Evolutionary conservation across 2,329 filamentous ascomycete species (phyloP).

Genomic region (Cytospora schulzeri): DNA sequence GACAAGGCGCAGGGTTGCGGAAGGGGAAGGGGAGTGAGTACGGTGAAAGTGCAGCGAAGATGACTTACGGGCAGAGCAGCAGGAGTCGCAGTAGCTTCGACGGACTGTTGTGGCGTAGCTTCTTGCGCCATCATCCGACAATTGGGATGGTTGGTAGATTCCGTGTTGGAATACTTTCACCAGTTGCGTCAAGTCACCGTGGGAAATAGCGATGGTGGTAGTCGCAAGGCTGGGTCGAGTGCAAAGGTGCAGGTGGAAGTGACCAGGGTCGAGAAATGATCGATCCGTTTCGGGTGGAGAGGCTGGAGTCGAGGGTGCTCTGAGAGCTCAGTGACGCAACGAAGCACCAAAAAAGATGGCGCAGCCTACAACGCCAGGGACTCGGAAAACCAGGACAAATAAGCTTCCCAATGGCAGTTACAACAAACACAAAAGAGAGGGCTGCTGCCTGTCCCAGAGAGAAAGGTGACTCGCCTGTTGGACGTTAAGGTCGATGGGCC

Average conservation of each 20-base stretch:
- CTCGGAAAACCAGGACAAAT: neutral
- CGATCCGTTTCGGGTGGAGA: conserved; percentile 22
- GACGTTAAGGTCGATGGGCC: conserved; percentile 17
- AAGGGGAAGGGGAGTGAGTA: conserved; percentile 7
- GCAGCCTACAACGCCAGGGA: conserved; percentile 16
- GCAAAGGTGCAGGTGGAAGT: conserved; percentile 17
- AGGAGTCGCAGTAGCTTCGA: conserved; percentile 55
- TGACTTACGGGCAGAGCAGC: conserved; percentile 49
- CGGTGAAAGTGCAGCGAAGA: conserved; percentile 9
- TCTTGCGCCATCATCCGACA: conserved; percentile 66
- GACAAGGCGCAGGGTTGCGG: conserved; percentile 28
- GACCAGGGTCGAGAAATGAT: conserved; percentile 15
- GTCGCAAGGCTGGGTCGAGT: conserved; percentile 17
- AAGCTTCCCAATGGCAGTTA: conserved; percentile 14
- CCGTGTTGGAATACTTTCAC: conserved; percentile 23
- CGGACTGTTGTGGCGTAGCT: conserved; percentile 55
- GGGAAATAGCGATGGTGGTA: conserved; percentile 6
- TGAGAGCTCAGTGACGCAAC: conserved; percentile 20
- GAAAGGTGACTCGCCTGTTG: conserved; percentile 18
- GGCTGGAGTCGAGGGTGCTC: conserved; percentile 23
- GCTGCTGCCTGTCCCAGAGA: conserved; percentile 16
- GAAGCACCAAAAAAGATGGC: conserved; percentile 23
- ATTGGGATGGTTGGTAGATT: conserved; percentile 24
- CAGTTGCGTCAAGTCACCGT: conserved; percentile 21
- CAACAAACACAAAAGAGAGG: conserved; percentile 13